Conservation (phyloP, 1,139 yeast genomes). For the Suzukiozyma palmioleophila region DNA sequence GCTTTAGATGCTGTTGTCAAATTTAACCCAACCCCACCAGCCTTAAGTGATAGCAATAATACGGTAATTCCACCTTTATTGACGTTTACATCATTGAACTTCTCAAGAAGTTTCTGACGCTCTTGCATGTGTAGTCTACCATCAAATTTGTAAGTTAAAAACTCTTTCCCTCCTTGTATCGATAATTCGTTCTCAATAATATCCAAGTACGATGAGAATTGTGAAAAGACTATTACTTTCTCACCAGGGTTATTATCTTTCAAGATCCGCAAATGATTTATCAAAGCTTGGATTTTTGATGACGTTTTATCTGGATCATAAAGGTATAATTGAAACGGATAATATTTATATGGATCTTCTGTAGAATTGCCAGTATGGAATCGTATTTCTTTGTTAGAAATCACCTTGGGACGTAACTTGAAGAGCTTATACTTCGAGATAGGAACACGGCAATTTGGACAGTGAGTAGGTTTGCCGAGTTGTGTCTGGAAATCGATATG, state of each 20-base stretch:
- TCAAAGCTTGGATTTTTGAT: slow-evolving; percentile 70
- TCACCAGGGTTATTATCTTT: slow-evolving; percentile 56
- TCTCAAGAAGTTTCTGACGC: slow-evolving; percentile 56
- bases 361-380: slow-evolving; percentile 25
- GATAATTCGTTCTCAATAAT: slow-evolving; percentile 62
- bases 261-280: slow-evolving; percentile 52
- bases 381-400: slow-evolving; percentile 27
- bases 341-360: slow-evolving; percentile 19
- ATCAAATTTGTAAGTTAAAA: slow-evolving; percentile 64
- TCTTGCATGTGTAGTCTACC: slow-evolving; percentile 72
- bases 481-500: slow-evolving; percentile 51
- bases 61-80: slow-evolving; percentile 42
- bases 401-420: slow-evolving; percentile 27
- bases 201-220: slow-evolving; percentile 80
- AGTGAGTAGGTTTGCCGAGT: slow-evolving; percentile 28
- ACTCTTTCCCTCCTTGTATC: slow-evolving; percentile 26
- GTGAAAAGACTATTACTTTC: slow-evolving; percentile 86
- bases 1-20: slow-evolving; percentile 83
- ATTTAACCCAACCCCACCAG: slow-evolving; percentile 95
- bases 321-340: slow-evolving; percentile 32
- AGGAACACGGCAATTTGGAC: slow-evolving; percentile 58
- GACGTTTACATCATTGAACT: slow-evolving; percentile 40
- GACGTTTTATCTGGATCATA: slow-evolving; percentile 55
- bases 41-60: slow-evolving; percentile 72
- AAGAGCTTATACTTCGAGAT: slow-evolving; percentile 44